Conservation (phyloP, 352 stramenopile genomes). For the Aphanomyces stellatus region DNA sequence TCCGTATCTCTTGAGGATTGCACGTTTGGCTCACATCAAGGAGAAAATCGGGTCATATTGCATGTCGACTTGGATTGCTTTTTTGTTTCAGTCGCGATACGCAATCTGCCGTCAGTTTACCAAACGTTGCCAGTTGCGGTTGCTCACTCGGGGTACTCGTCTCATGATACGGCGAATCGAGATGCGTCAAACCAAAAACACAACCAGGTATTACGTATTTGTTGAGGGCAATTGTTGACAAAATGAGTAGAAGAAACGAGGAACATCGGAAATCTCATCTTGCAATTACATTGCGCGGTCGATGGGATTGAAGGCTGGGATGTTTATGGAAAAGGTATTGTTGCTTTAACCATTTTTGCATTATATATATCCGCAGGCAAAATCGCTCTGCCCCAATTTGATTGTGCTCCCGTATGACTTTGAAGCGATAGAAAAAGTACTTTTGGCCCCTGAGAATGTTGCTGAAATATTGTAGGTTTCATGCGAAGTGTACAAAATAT, state of each 20-base stretch:
- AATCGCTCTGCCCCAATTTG: slow-evolving; percentile 85
- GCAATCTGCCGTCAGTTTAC: slow-evolving; percentile 57
- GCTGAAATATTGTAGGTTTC: slow-evolving; percentile 42
- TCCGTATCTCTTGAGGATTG: slow-evolving; percentile 28
- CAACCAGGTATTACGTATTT: too few species aligned
- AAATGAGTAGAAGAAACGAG: slow-evolving; percentile 27
- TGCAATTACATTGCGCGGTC: slow-evolving; percentile 93
- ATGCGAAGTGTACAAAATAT: slow-evolving; percentile 89
- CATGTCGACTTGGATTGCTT: slow-evolving; percentile 98
- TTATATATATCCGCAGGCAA: slow-evolving; percentile 36
- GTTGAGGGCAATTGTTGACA: neutral
- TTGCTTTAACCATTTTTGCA: neutral
- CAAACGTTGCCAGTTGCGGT: slow-evolving; percentile 82
- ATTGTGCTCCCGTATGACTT: slow-evolving; percentile 94
- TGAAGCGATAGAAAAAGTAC: slow-evolving; percentile 30
- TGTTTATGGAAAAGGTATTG: slow-evolving; percentile 82
- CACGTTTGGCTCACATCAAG: slow-evolving; percentile 21
- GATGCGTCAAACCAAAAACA: too few species aligned
- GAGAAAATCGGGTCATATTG: slow-evolving; percentile 77
- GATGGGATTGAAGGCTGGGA: slow-evolving; percentile 87
- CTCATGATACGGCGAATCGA: slow-evolving; percentile 5
- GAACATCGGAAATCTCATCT: slow-evolving; percentile 89
- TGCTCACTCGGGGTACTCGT: slow-evolving; percentile 56
- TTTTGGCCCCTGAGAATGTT: neutral
- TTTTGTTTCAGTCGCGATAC: slow-evolving; percentile 89